These are phyloP conservation scores for Ophiostoma sp. DNA, from an alignment of 2,329 filamentous ascomycete genomes.

Conservation along the genomic window DNA sequence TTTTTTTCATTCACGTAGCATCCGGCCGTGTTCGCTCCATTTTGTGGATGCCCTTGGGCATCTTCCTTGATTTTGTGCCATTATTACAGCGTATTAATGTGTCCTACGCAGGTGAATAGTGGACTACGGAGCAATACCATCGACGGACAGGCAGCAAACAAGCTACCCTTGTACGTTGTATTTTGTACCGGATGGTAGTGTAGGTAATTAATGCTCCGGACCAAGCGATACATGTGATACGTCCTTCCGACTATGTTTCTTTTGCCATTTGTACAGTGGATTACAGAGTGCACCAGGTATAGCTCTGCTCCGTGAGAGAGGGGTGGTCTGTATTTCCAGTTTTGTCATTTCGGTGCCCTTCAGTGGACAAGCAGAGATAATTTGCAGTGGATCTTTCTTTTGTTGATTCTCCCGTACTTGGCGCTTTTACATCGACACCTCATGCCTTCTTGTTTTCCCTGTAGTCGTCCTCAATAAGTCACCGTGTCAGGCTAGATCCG, in stretches of 20 bases:
- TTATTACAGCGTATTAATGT: conserved; percentile 5
- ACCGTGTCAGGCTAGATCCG: not conserved
- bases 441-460: not conserved
- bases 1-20: not conserved
- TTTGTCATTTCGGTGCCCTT: not conserved
- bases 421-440: not conserved
- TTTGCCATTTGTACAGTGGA: not conserved
- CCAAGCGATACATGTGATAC: conserved; percentile 2
- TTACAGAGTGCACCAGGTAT: not conserved
- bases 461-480: not conserved
- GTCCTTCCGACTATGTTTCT: not conserved
- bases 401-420: not conserved
- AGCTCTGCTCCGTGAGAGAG: not conserved
- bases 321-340: not conserved
- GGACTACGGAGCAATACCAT: not conserved
- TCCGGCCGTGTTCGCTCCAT: not conserved
- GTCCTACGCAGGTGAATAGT: not conserved
- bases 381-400: not conserved
- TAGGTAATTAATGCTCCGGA: conserved; percentile 16
- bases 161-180: conserved; percentile 25
- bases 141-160: conserved; percentile 4
- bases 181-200: not conserved
- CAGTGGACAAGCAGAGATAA: not conserved
- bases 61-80: not conserved
- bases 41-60: not conserved